Base-by-base conservation (phyloP, 805 yeast genomes). In the Jamesozyma spencerorum region DNA sequence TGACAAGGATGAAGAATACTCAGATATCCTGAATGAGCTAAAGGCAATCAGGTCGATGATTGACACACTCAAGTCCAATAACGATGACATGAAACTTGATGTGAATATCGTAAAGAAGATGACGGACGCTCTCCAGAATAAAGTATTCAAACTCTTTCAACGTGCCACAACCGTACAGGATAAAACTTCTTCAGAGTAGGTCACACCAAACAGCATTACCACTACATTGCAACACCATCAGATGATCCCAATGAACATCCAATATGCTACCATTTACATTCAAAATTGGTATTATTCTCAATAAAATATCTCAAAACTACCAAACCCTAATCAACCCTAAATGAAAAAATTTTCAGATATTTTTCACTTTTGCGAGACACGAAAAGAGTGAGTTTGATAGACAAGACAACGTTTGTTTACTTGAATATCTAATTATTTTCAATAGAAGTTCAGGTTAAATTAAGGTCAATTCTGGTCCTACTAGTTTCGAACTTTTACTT, bases 101-200 rank as follows among this genome's bases (percentile, higher is more conserved):
- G 65, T 71, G 28, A 73, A 72, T 42, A 70, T 65, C 34, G 69
- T 83, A 59, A 81, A 81, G 69, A 66, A 72, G 54, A 71, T 75
- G 65, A 74, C 83, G 45, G 86, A 81, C 54, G 77, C 74, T 48
- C 68, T 82, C 58, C 90, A 83, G 66, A 75, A 71, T 54, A 74
- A 75, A 53, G 75, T 86, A 3, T 38, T 37, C 30, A 39, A 42
- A 29, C 15, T 42, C 17, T 42, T 45, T 41, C 42, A 44, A 27
- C 28, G 37, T 20, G 30, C 15, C 2, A 17, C 37, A 28, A 40
- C 18, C 38, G 32, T 15, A 36, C 42, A 11, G 26, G 18, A n/a
- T 18, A 36, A 8, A n/a, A 4, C 31, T 28, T 34, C n/a, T 26
- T 18, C 19, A n/a, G 15, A 24, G 15, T 29, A 20, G n/a, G n/a